phyloP scores from a whole-genome alignment of 2,329 filamentous ascomycete genomes.

The Cadophora luteo-olivacea region DNA sequence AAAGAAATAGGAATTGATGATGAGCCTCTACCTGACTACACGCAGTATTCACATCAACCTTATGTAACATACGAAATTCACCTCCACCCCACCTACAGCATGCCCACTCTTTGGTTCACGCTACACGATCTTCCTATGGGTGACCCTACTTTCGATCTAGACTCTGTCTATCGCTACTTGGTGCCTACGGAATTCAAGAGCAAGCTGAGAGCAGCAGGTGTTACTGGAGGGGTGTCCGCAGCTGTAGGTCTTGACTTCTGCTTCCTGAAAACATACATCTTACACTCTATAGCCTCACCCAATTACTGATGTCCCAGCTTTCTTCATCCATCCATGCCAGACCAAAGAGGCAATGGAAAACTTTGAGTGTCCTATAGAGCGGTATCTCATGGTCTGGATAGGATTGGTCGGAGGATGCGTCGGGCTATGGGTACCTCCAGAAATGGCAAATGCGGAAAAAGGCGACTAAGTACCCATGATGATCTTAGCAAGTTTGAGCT shows the following conservation, averaged over 20 bases:
- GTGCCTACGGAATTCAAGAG: slow-evolving; percentile 71
- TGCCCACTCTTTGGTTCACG: slow-evolving; percentile 79
- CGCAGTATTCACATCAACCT: slow-evolving; percentile 47
- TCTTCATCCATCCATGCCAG: slow-evolving; percentile 93
- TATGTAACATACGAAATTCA: slow-evolving; percentile 71
- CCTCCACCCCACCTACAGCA: slow-evolving; percentile 75
- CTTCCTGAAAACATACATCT: background rate
- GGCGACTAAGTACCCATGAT: background rate
- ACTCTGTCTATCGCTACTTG: slow-evolving; percentile 73
- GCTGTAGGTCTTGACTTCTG: slow-evolving; percentile 64
- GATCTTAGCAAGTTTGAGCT: background rate
- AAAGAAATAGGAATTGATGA: background rate
- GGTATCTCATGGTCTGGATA: slow-evolving; percentile 88
- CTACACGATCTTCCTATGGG: slow-evolving; percentile 63
- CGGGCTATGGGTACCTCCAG: slow-evolving; percentile 77
- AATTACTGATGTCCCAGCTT: slow-evolving; percentile 75
- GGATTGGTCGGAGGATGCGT: slow-evolving; percentile 85
- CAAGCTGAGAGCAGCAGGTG: slow-evolving; percentile 64
- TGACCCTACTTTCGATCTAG: slow-evolving; percentile 65
- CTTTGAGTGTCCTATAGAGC: slow-evolving; percentile 63
- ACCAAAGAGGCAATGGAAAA: slow-evolving; percentile 80
- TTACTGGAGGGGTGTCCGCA: slow-evolving; percentile 76
- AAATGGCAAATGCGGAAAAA: slow-evolving; percentile 56
- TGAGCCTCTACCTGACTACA: slow-evolving; percentile 35
- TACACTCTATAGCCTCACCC: slow-evolving; percentile 64